Evolutionary conservation across 2,329 filamentous ascomycete species (phyloP).

Genomic region (Pestalotiopsis sp.): DNA sequence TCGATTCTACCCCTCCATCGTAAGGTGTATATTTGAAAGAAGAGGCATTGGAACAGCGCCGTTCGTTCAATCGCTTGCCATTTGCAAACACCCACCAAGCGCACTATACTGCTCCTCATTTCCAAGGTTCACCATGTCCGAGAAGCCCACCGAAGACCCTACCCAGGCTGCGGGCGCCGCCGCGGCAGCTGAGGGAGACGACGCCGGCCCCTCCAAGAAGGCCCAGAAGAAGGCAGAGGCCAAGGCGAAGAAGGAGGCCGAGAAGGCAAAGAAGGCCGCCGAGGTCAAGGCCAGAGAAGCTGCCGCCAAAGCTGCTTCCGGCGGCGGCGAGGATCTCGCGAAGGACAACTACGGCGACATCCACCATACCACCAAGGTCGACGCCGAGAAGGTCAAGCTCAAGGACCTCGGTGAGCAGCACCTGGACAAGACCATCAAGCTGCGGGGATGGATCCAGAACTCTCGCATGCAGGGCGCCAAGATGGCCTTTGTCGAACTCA

Average conservation of each 20-base stretch:
- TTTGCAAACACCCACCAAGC: not conserved
- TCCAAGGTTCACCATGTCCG: slow-evolving; percentile 31
- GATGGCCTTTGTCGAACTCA: slow-evolving; percentile 82
- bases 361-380: slow-evolving; percentile 59
- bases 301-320: slow-evolving; percentile 65
- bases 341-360: slow-evolving; percentile 81
- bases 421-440: slow-evolving; percentile 70
- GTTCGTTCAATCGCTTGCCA: slow-evolving; percentile 36
- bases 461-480: slow-evolving; percentile 86
- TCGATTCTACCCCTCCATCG: slow-evolving; percentile 6
- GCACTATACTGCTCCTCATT: not conserved
- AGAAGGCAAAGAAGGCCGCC: slow-evolving; percentile 73
- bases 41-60: slow-evolving; percentile 11
- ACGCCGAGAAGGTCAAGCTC: slow-evolving; percentile 62
- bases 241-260: slow-evolving; percentile 87
- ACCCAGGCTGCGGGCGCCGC: slow-evolving; percentile 24
- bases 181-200: slow-evolving; percentile 27
- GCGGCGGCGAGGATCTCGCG: slow-evolving; percentile 67
- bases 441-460: slow-evolving; percentile 86
- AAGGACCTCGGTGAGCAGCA: slow-evolving; percentile 65
- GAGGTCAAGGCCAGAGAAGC: slow-evolving; percentile 75
- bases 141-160: slow-evolving; percentile 28
- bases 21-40: not conserved
- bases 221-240: slow-evolving; percentile 81
- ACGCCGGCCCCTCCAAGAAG: slow-evolving; percentile 64